Conservation (phyloP, 2,329 filamentous ascomycete species). For the Stromatinia cepivora region DNA sequence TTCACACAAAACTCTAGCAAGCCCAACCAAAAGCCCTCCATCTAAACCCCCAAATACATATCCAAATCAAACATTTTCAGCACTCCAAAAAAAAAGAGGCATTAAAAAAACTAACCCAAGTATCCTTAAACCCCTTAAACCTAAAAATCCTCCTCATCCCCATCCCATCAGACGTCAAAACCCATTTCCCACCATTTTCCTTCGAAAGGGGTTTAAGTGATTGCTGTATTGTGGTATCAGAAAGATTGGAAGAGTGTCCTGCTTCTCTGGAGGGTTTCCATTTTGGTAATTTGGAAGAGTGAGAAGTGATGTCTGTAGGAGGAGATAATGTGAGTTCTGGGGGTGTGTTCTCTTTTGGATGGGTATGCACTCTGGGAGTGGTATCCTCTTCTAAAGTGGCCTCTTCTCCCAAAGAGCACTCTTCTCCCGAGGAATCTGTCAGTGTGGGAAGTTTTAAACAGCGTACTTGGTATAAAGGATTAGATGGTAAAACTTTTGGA, state of each 20-base stretch:
- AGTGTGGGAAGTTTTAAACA: neutral
- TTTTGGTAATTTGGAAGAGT: neutral
- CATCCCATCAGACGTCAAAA: constrained; percentile 50
- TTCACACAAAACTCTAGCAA: neutral
- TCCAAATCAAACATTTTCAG: neutral
- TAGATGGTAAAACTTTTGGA: neutral
- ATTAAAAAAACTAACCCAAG: constrained; percentile 53
- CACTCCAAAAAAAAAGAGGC: neutral
- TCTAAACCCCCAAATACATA: neutral
- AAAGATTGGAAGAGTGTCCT: neutral
- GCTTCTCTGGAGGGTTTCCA: neutral
- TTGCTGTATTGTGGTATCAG: neutral
- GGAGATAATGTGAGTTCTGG: neutral
- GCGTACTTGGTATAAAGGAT: neutral
- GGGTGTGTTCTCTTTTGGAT: neutral
- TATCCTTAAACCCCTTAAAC: constrained; percentile 66
- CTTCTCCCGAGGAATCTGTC: neutral
- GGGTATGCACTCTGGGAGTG: neutral
- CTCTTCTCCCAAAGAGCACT: neutral
- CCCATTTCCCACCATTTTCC: constrained; percentile 48
- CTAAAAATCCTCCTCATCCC: constrained; percentile 61
- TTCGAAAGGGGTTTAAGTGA: constrained; percentile 12
- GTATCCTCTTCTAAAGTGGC: neutral
- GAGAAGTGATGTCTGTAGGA: neutral
- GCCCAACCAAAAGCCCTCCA: neutral